Evolutionary conservation across 1,139 yeast species (phyloP).

Genomic region (Debaryomyces singareniensis): DNA sequence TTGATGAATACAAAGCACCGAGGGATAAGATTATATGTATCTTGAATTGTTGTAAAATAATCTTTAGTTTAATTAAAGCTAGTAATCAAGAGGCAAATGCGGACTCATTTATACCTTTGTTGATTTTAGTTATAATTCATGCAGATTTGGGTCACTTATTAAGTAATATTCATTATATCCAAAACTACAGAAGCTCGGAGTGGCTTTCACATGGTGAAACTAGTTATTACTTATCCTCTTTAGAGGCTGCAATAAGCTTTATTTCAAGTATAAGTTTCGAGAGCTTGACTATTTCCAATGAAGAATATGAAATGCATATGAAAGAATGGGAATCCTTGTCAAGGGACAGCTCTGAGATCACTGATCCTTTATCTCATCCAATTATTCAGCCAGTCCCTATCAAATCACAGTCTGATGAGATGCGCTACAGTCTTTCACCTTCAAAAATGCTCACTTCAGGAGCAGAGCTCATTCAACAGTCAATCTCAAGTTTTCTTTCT

Average conservation of each 20-base stretch:
- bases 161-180: conserved; percentile 80
- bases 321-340: conserved; percentile 45
- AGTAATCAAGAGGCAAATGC: conserved; percentile 75
- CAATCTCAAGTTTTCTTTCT: conserved; percentile 38
- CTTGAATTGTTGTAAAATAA: conserved; percentile 85
- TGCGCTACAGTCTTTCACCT: conserved; percentile 29
- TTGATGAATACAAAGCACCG: conserved; percentile 84
- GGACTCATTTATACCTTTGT: conserved; percentile 82
- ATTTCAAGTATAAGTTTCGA: conserved; percentile 54
- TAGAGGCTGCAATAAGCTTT: conserved; percentile 79
- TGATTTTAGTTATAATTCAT: conserved; percentile 72
- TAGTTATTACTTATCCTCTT: conserved; percentile 79
- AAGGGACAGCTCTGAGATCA: conserved; percentile 21
- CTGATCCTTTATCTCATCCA: conserved; percentile 4
- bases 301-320: conserved; percentile 47
- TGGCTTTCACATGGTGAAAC: conserved; percentile 77
- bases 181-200: conserved; percentile 69
- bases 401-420: conserved; percentile 4
- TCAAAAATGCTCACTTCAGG: conserved; percentile 46
- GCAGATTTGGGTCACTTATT: conserved; percentile 57
- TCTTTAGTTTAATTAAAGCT: conserved; percentile 77
- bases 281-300: conserved; percentile 55
- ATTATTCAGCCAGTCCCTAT: conserved; percentile 18
- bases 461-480: conserved; percentile 48
- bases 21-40: conserved; percentile 91